Conservation (phyloP, 441 rosid species). For the Gossypium aridum region DNA sequence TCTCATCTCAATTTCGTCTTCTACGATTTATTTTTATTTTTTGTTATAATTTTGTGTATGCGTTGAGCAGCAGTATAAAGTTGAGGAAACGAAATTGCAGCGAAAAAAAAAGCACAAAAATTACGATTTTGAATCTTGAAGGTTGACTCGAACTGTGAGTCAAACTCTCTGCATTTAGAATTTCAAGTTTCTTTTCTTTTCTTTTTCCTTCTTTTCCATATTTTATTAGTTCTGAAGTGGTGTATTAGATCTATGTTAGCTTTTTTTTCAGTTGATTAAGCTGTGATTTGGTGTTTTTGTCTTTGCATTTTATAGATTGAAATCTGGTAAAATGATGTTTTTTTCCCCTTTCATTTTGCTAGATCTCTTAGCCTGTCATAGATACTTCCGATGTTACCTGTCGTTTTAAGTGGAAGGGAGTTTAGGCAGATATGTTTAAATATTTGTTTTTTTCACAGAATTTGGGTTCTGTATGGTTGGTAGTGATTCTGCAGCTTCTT, state of each 20-base stretch:
- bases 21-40: neutral
- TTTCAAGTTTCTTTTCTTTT: neutral
- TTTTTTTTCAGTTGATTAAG: slow-evolving; percentile 5
- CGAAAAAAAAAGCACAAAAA: neutral
- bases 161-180: neutral
- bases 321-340: neutral
- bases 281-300: slow-evolving; percentile 6
- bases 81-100: neutral
- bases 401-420: neutral
- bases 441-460: neutral
- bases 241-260: slow-evolving; percentile 12
- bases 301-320: neutral
- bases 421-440: neutral
- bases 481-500: neutral
- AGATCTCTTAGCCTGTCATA: neutral
- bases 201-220: neutral
- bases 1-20: slow-evolving; percentile 6
- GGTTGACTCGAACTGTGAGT: neutral
- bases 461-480: neutral
- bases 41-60: neutral
- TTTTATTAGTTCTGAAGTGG: neutral
- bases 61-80: neutral
- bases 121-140: neutral
- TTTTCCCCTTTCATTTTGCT: neutral
- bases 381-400: neutral